Conservation (phyloP, 148 eudicot species). For the Arctostaphylos glauca region DNA sequence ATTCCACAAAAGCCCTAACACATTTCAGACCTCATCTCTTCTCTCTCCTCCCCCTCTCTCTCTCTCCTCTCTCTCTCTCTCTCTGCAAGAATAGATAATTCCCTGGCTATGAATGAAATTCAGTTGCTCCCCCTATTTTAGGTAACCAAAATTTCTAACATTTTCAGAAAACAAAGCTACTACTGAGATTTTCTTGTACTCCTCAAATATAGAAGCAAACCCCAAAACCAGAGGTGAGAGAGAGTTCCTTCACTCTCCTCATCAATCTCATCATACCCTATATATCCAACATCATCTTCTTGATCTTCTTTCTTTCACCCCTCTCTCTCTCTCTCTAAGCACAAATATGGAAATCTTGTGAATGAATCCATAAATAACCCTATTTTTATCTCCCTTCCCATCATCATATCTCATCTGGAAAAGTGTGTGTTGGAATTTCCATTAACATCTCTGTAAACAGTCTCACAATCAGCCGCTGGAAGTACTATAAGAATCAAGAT, state of each 20-base stretch:
- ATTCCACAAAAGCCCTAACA: constrained; percentile 15
- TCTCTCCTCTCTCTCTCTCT: background rate
- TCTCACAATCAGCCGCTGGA: background rate
- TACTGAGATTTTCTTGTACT: background rate
- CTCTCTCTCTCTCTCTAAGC: background rate
- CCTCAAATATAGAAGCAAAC: background rate
- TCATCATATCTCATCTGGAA: background rate
- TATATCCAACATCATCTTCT: background rate
- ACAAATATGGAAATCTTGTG: constrained; percentile 9
- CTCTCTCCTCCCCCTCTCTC: background rate
- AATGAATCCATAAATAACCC: background rate
- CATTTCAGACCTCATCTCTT: background rate
- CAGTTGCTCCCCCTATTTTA: background rate
- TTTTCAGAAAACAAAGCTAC: background rate
- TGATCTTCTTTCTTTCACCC: background rate
- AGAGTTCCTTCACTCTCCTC: background rate
- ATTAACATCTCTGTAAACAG: background rate
- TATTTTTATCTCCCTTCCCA: background rate
- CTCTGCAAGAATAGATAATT: background rate
- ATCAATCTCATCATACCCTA: background rate
- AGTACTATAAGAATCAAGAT: background rate
- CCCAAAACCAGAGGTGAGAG: background rate
- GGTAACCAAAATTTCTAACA: background rate
- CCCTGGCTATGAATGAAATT: background rate
- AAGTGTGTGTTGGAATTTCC: background rate